Percentiles rank a stretch among this genome's conserved stretches.
These are phyloP conservation scores for Pseudogymnoascus sp. DNA, from an alignment of 2,329 filamentous ascomycete species.

Conservation along the genomic window DNA sequence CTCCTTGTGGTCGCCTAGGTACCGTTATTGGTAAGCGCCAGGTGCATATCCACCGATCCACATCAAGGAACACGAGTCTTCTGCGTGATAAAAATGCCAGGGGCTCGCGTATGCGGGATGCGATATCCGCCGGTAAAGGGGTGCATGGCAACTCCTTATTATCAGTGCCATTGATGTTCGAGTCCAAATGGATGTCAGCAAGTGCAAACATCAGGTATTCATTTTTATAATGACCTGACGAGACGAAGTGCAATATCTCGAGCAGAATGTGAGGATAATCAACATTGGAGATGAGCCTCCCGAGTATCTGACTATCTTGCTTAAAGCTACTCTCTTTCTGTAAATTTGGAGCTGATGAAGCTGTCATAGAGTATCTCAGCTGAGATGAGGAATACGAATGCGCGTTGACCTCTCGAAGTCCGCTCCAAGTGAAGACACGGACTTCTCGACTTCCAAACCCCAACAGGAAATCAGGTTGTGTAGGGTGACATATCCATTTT, in stretches of 20 bases:
- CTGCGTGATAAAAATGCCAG: neutral
- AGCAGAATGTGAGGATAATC: constrained; percentile 1
- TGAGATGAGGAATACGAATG: neutral
- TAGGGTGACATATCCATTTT: neutral
- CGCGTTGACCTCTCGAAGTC: neutral
- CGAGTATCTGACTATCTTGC: neutral
- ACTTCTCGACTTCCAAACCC: neutral
- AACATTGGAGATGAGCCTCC: neutral
- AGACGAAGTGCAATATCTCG: neutral
- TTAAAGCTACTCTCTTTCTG: neutral
- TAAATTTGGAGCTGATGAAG: neutral
- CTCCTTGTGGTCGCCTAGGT: neutral
- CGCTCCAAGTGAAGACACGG: neutral
- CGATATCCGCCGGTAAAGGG: neutral
- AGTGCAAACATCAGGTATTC: neutral
- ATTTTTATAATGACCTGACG: neutral
- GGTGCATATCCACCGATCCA: neutral
- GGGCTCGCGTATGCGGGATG: neutral
- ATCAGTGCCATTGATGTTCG: neutral
- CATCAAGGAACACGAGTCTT: constrained; percentile 4
- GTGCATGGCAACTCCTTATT: neutral
- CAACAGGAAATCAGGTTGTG: neutral
- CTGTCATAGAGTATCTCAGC: neutral
- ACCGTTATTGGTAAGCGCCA: neutral
- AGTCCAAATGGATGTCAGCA: neutral